These are phyloP conservation scores for Teratosphaeria nubilosa DNA, from an alignment of 2,329 filamentous ascomycete genomes.

Conservation along the genomic window DNA sequence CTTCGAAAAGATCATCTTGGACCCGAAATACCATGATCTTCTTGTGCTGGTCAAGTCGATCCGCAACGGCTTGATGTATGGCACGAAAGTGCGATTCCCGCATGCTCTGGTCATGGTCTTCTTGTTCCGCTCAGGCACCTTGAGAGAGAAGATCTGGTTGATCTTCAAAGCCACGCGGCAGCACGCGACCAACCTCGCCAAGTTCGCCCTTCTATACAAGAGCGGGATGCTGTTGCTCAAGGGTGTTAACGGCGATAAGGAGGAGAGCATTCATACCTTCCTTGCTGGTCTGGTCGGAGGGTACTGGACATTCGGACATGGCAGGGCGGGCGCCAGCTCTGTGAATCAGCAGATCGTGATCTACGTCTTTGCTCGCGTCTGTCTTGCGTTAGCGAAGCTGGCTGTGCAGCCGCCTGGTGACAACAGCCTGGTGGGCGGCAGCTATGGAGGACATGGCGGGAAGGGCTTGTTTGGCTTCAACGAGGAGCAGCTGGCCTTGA, in stretches of 20 bases:
- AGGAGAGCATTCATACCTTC: slow-evolving; percentile 72
- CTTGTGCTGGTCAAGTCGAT: slow-evolving; percentile 83
- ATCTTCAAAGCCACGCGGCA: slow-evolving; percentile 79
- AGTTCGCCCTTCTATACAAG: slow-evolving; percentile 90
- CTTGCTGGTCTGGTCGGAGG: slow-evolving; percentile 79
- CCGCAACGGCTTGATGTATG: slow-evolving; percentile 95
- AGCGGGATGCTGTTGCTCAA: slow-evolving; percentile 65
- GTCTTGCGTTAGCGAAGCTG: slow-evolving; percentile 73
- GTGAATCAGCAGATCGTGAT: slow-evolving; percentile 97
- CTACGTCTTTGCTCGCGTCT: slow-evolving; percentile 90
- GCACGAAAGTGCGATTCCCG: slow-evolving; percentile 93
- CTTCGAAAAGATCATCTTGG: slow-evolving; percentile 64
- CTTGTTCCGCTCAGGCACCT: slow-evolving; percentile 76
- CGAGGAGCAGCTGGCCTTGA: slow-evolving; percentile 26
- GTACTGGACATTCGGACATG: slow-evolving; percentile 84
- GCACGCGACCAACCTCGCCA: slow-evolving; percentile 83
- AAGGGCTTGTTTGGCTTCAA: slow-evolving; percentile 33
- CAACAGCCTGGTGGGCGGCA: slow-evolving; percentile 27
- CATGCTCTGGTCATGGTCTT: slow-evolving; percentile 98
- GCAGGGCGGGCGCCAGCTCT: slow-evolving; percentile 52
- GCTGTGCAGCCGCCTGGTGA: slow-evolving; percentile 54
- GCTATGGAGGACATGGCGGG: slow-evolving; percentile 30
- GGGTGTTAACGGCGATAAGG: slow-evolving; percentile 40
- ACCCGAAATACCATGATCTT: slow-evolving; percentile 76
- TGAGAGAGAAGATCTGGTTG: slow-evolving; percentile 67